Conservation (phyloP, 2,329 filamentous ascomycete genomes). For the Neopestalotiopsis rosae region DNA sequence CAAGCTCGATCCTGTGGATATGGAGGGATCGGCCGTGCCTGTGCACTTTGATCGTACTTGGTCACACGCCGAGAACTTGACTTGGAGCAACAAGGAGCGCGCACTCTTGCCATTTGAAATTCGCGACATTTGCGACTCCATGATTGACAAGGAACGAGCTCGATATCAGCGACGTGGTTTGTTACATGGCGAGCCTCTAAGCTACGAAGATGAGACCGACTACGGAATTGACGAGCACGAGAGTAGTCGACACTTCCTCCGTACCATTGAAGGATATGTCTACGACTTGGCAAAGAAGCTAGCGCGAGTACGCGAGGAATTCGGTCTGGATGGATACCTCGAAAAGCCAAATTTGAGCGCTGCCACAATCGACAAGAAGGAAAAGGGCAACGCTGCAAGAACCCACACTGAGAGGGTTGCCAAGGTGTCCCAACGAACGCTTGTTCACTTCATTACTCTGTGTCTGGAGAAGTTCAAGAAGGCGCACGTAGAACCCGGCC, state of each 20-base stretch:
- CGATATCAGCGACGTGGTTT: conserved; percentile 67
- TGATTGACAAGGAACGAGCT: conserved; percentile 70
- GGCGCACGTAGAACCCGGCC: conserved; percentile 90
- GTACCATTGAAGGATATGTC: conserved; percentile 78
- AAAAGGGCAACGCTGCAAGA: conserved; percentile 30
- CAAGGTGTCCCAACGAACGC: conserved; percentile 79
- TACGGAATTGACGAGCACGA: conserved; percentile 79
- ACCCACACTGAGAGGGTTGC: conserved; percentile 69
- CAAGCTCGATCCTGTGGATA: conserved; percentile 93
- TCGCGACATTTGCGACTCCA: conserved; percentile 67
- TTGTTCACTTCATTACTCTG: conserved; percentile 77
- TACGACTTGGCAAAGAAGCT: conserved; percentile 66
- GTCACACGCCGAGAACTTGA: conserved; percentile 77
- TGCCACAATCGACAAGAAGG: conserved; percentile 36
- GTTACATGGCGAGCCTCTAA: conserved; percentile 65
- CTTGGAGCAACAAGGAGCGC: conserved; percentile 78
- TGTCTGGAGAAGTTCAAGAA: conserved; percentile 91
- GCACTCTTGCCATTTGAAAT: conserved; percentile 80
- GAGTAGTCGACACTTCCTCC: conserved; percentile 80
- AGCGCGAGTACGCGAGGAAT: conserved; percentile 54
- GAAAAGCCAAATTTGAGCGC: conserved; percentile 26
- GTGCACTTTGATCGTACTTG: conserved; percentile 93
- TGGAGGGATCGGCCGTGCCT: conserved; percentile 92
- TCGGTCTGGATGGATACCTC: conserved; percentile 52
- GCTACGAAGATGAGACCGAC: conserved; percentile 73